A percentile compares a stretch with the other conserved stretches of the same genome.
Evolutionary conservation across 2,329 filamentous ascomycete genomes (phyloP).

Genomic region (Meredithiella fracta): DNA sequence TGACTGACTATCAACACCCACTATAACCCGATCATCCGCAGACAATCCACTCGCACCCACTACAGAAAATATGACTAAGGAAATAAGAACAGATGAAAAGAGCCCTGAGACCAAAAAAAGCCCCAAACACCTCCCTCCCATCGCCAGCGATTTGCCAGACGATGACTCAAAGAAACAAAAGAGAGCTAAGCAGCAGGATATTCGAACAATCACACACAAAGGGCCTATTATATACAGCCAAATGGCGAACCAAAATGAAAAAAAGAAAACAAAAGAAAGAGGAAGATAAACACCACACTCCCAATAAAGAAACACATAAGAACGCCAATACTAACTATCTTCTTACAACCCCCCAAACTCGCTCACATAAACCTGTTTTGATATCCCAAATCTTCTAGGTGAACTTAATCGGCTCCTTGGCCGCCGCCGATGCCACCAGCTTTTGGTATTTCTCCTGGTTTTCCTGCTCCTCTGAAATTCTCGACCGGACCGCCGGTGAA

Average conservation of each 20-base stretch:
- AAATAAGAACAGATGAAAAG: no score
- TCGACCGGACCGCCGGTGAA: not conserved
- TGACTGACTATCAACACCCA: no score
- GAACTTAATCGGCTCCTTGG: constrained; percentile 20
- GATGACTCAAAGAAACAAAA: not conserved
- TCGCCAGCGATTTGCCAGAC: not conserved
- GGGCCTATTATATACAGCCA: not conserved
- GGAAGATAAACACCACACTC: constrained; percentile 19
- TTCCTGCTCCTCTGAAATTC: constrained; percentile 21
- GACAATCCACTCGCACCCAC: no score
- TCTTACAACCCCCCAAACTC: not conserved
- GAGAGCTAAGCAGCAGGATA: not conserved
- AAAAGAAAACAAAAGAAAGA: not conserved
- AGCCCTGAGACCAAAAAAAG: no score
- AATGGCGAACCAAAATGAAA: not conserved
- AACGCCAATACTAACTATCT: not conserved
- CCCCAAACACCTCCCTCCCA: no score
- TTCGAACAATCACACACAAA: constrained; percentile 2
- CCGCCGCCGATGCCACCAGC: constrained; percentile 23
- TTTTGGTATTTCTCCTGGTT: constrained; percentile 23
- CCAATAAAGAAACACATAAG: not conserved
- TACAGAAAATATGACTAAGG: no score
- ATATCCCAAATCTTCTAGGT: not conserved
- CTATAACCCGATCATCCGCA: no score
- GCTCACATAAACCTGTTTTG: no score